Evolutionary conservation across 2,329 filamentous ascomycete species (phyloP).

Genomic region (Aspergillus floridensis): DNA sequence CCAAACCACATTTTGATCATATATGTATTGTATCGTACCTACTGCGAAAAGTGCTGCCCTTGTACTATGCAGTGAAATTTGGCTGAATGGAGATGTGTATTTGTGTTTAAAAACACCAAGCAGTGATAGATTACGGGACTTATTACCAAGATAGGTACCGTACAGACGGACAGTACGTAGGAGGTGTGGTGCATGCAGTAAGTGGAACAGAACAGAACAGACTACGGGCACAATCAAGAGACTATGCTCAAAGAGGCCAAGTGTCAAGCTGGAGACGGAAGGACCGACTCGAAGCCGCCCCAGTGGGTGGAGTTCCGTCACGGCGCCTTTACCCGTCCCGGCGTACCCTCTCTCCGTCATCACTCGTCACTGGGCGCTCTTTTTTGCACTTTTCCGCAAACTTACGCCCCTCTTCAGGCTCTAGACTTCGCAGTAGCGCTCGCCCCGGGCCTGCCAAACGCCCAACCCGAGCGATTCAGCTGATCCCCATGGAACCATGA

Average conservation of each 20-base stretch:
- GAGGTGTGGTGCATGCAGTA: too few species aligned
- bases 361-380: conserved; percentile 13
- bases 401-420: conserved; percentile 21
- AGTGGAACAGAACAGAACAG: too few species aligned
- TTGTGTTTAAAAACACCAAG: too few species aligned
- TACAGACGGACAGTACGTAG: too few species aligned
- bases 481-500: conserved; percentile 31
- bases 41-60: too few species aligned
- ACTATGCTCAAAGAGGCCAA: neutral
- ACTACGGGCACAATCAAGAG: conserved; percentile 1
- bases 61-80: too few species aligned
- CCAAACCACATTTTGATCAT: too few species aligned
- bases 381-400: conserved; percentile 13
- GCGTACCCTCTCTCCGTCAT: conserved; percentile 22
- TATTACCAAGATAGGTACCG: too few species aligned
- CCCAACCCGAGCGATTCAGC: conserved; percentile 30
- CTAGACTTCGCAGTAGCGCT: conserved; percentile 17
- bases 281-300: conserved; percentile 13
- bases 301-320: conserved; percentile 24
- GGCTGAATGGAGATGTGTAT: too few species aligned
- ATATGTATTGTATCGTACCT: too few species aligned
- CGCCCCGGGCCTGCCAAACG: conserved; percentile 17
- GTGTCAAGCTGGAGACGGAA: conserved; percentile 18
- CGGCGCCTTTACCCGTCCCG: conserved; percentile 29
- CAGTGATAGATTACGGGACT: too few species aligned